These are phyloP conservation scores for Groenewaldozyma salmanticensis DNA, from an alignment of 805 yeast genomes.

Conservation along the genomic window DNA sequence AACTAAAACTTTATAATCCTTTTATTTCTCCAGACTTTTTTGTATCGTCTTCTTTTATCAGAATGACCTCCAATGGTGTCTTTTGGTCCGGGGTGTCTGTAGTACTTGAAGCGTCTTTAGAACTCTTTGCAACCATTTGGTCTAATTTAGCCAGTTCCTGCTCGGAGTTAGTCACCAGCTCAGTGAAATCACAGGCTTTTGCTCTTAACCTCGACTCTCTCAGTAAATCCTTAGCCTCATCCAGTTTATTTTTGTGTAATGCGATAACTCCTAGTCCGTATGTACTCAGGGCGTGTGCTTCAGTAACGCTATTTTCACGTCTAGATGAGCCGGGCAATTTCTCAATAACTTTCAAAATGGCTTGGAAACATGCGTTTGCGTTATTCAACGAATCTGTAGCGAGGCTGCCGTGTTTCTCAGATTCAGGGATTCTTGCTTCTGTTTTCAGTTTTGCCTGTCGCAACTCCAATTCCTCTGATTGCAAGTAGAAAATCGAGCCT, in stretches of 20 bases:
- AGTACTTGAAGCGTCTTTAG: not conserved
- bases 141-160: slow-evolving; percentile 50
- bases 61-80: not conserved
- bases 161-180: slow-evolving; percentile 55
- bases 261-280: slow-evolving; percentile 79
- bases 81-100: not conserved
- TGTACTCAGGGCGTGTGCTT: slow-evolving; percentile 68
- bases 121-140: slow-evolving; percentile 15
- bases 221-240: slow-evolving; percentile 49
- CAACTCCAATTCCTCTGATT: slow-evolving; percentile 53
- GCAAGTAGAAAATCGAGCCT: slow-evolving; percentile 59
- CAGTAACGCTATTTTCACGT: slow-evolving; percentile 39
- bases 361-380: slow-evolving; percentile 32
- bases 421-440: slow-evolving; percentile 17
- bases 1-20: no score
- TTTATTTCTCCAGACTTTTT: no score
- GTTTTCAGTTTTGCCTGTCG: slow-evolving; percentile 27
- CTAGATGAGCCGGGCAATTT: slow-evolving; percentile 30
- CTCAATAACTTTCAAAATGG: slow-evolving; percentile 35
- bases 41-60: not conserved
- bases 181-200: slow-evolving; percentile 52
- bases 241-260: slow-evolving; percentile 47
- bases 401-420: slow-evolving; percentile 6
- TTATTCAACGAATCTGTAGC: slow-evolving; percentile 21
- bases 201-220: slow-evolving; percentile 66